These are phyloP conservation scores for Pascua guehoae DNA, from an alignment of 1,284 basidiomycete genomes.

Conservation along the genomic window DNA sequence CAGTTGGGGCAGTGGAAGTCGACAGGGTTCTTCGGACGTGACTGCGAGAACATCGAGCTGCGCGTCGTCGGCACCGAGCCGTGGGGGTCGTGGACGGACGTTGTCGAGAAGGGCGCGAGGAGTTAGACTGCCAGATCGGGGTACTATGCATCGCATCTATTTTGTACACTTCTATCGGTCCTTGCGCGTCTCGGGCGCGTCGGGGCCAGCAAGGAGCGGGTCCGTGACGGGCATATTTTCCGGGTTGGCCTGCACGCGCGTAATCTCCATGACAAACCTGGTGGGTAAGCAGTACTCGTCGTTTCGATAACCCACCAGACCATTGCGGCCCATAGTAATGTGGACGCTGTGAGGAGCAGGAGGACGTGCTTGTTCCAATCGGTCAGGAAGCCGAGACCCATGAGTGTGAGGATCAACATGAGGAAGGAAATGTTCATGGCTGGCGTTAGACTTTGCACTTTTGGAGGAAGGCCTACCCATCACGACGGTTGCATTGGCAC, in stretches of 20 bases:
- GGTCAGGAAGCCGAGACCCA: conserved; percentile 41
- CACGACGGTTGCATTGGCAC: conserved; percentile 41
- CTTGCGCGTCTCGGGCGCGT: conserved; percentile 24
- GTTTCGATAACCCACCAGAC: conserved; percentile 30
- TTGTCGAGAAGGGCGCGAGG: conserved; percentile 17
- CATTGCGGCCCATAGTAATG: conserved; percentile 43
- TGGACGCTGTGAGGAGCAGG: conserved; percentile 32
- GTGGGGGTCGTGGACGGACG: conserved; percentile 43
- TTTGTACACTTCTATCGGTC: conserved; percentile 19
- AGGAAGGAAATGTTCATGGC: conserved; percentile 50
- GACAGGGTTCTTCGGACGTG: conserved; percentile 47
- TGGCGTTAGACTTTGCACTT: conserved; percentile 6
- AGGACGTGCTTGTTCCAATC: conserved; percentile 44
- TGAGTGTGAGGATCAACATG: conserved; percentile 40
- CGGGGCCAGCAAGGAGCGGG: conserved; percentile 3
- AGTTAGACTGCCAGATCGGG: conserved; percentile 3
- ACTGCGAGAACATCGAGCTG: conserved; percentile 49
- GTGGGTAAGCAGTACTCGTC: not conserved
- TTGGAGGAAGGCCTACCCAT: conserved; percentile 28
- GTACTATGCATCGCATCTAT: conserved; percentile 3
- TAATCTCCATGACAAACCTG: conserved; percentile 47
- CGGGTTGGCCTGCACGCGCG: conserved; percentile 36
- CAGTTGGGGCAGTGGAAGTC: conserved; percentile 42
- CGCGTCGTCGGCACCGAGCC: conserved; percentile 23
- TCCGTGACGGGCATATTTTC: conserved; percentile 37